Percentiles rank a stretch among this genome's conserved stretches.
phyloP scores from a whole-genome alignment of 2,329 filamentous ascomycete genomes.

The Phialophora expanda region DNA sequence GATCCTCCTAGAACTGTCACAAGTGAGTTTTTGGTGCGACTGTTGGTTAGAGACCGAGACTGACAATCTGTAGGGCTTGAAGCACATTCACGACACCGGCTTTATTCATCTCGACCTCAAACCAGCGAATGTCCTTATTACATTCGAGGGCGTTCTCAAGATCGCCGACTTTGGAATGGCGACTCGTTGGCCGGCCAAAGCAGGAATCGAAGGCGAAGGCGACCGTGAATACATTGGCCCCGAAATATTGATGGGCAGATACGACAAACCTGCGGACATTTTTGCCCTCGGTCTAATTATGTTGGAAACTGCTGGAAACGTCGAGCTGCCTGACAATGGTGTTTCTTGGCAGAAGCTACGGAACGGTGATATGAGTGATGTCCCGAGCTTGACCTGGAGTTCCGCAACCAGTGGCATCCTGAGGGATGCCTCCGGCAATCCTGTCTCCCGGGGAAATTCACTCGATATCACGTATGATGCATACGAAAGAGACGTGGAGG shows the following conservation, averaged over 20 bases:
- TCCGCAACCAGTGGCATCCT: constrained; percentile 69
- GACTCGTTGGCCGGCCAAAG: constrained; percentile 74
- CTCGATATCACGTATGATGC: constrained; percentile 53
- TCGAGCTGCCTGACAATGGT: constrained; percentile 91
- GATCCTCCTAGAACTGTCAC: constrained; percentile 82
- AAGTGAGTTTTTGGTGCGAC: constrained; percentile 63
- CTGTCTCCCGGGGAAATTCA: constrained; percentile 54
- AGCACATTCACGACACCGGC: constrained; percentile 85
- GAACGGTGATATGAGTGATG: constrained; percentile 84
- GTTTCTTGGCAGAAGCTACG: constrained; percentile 87
- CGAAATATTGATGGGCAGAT: constrained; percentile 84
- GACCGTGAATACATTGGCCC: constrained; percentile 96
- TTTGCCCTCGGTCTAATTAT: constrained; percentile 95
- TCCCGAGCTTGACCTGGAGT: constrained; percentile 85
- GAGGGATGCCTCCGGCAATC: constrained; percentile 76
- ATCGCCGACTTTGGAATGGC: constrained; percentile 75
- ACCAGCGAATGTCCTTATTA: constrained; percentile 69
- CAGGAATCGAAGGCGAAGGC: constrained; percentile 84
- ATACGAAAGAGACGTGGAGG: constrained; percentile 39
- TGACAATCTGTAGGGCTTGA: constrained; percentile 69
- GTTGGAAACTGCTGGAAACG: constrained; percentile 92
- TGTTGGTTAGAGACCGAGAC: constrained; percentile 18
- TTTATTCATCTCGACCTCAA: constrained; percentile 75
- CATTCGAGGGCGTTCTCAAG: constrained; percentile 69
- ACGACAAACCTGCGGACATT: constrained; percentile 89